Conservation (phyloP, 176 grass and related monocot species). For the Triticum aestivum region DNA sequence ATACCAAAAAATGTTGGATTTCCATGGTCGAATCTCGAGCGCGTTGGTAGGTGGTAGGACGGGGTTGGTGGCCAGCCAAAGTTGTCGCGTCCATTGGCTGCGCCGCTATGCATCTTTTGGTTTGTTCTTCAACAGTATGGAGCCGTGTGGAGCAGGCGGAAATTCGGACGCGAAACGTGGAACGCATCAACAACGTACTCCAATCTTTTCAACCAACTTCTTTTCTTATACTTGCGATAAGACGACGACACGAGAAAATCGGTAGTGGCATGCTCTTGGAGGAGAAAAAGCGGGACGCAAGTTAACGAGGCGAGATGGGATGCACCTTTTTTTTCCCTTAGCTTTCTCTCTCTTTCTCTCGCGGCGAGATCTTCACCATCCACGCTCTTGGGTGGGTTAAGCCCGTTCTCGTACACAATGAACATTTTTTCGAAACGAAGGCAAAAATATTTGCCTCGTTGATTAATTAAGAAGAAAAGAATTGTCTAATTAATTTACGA, state of each 20-base stretch:
- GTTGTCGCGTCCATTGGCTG: not conserved
- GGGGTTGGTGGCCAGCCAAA: constrained; percentile 2
- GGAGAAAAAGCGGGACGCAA: not conserved
- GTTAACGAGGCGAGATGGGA: not conserved
- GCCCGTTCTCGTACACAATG: too few species aligned
- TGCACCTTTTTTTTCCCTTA: too few species aligned
- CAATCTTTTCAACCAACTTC: not conserved
- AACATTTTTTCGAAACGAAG: too few species aligned
- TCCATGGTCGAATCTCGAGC: too few species aligned
- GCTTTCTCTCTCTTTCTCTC: too few species aligned
- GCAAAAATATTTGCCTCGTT: too few species aligned
- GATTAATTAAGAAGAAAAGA: too few species aligned
- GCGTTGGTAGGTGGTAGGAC: not conserved
- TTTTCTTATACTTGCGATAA: not conserved
- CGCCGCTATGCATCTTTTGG: not conserved
- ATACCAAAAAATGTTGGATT: too few species aligned
- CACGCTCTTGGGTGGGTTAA: too few species aligned
- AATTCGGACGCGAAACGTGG: not conserved
- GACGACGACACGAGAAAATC: not conserved
- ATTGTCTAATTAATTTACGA: too few species aligned
- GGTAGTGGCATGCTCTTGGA: not conserved
- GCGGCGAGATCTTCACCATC: too few species aligned
- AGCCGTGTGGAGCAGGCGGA: not conserved
- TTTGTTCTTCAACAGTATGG: not conserved
- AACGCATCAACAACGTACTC: not conserved